Base-by-base conservation (phyloP, 2,329 filamentous ascomycete species). In the Blastomyces emzantsi region DNA sequence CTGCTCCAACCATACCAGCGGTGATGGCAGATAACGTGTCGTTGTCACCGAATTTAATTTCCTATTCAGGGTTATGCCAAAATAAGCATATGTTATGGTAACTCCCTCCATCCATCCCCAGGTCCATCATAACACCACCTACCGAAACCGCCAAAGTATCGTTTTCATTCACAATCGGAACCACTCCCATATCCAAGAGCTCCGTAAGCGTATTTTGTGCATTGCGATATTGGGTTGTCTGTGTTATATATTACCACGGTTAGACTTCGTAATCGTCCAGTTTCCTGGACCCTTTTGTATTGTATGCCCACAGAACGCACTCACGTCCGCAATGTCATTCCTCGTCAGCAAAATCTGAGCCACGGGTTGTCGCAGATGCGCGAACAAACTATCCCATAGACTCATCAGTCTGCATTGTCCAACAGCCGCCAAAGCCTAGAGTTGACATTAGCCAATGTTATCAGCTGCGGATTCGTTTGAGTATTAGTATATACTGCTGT, bases 31-130 rank as follows among this genome's bases (percentile, higher is more conserved):
- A 96, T 57, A 99, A 82, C 1, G 94, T 99, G 76, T 99, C 94
- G 71, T 99, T 99, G 81, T 99, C 94, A 69, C 94, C 94, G 73
- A 99, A 99, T 81, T 97, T 97, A 79, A 99, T 99, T 83, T 99
- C 94, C 73, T 79, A 62, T 2, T 19, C 28, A 5, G 25, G 9
- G 15, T 51, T n/a, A 25, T 47, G 6, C 43, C n/a, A 30, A 19
- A 30, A 59, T 36, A 47, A 39, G 17, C 25, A 30, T 52, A 22
- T 2, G n/a, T 54, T 52, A 22, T 43, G 22, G 22, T 19, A 55
- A 55, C 2, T 28, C 17, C 15, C 19, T 55, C 15, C 28, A 55
- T n/a, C 19, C 52, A 55, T 15, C 30, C 8, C 52, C 15, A 19
- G 15, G 4, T 36, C 36, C 11, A 43, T 55, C 51, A 28, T 5